phyloP scores from a whole-genome alignment of 2,329 filamentous ascomycete genomes.

The Penicillium oxalicum region DNA sequence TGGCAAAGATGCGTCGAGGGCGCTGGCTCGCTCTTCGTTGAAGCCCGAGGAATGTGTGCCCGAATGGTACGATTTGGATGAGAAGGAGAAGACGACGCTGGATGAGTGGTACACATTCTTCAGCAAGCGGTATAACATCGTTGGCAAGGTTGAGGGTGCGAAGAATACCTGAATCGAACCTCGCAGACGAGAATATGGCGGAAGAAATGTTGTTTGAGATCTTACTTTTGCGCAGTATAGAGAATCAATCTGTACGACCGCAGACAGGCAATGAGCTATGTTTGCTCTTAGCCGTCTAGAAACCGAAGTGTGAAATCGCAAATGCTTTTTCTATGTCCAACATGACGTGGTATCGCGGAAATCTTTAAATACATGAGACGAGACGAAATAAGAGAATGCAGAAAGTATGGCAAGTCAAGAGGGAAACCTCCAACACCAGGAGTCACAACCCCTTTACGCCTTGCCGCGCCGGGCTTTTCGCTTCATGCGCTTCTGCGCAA shows the following conservation, averaged over 20 bases:
- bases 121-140: constrained; percentile 88
- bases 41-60: constrained; percentile 76
- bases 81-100: constrained; percentile 78
- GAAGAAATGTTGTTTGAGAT: neutral
- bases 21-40: constrained; percentile 77
- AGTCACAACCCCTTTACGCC: constrained; percentile 11
- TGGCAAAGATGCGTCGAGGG: constrained; percentile 91
- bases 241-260: no score
- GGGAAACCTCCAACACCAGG: neutral
- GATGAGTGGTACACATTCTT: constrained; percentile 96
- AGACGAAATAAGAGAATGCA: neutral
- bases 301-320: no score
- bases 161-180: constrained; percentile 26
- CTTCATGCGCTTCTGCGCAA: constrained; percentile 75
- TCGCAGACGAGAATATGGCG: neutral
- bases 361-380: constrained; percentile 12
- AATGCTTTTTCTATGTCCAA: constrained; percentile 17
- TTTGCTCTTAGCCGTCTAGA: no score
- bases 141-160: constrained; percentile 41
- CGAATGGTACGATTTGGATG: constrained; percentile 75
- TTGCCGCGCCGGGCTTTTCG: constrained; percentile 56
- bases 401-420: neutral
- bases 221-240: no score
- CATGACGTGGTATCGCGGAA: constrained; percentile 15
- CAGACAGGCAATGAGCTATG: no score